Evolutionary conservation across 352 stramenopile genomes (phyloP).

Genomic region (Pilasporangium apinafurcum): DNA sequence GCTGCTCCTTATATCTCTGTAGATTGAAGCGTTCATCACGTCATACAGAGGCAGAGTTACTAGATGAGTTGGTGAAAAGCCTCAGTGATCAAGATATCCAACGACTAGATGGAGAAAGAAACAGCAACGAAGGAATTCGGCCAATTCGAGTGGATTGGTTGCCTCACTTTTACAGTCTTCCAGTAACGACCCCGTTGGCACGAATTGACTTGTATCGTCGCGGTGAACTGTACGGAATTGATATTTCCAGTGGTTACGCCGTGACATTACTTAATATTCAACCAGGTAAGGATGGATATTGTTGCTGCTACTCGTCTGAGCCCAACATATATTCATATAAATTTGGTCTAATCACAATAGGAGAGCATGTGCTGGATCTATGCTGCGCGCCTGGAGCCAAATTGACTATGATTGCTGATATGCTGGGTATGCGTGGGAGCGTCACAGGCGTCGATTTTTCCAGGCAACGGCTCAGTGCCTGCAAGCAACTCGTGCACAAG

Average conservation of each 20-base stretch:
- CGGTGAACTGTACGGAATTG: slow-evolving; percentile 75
- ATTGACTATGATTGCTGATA: slow-evolving; percentile 88
- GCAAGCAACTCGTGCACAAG: slow-evolving; percentile 89
- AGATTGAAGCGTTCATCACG: slow-evolving; percentile 17
- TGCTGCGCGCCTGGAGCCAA: slow-evolving; percentile 93
- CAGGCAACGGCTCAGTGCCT: slow-evolving; percentile 70
- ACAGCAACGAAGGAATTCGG: background rate
- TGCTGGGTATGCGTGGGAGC: slow-evolving; percentile 47
- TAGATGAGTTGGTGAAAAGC: background rate
- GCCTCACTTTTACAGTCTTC: slow-evolving; percentile 58
- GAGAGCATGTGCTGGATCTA: slow-evolving; percentile 89
- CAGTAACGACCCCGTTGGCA: slow-evolving; percentile 32
- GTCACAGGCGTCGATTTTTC: slow-evolving; percentile 88
- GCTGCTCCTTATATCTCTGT: background rate
- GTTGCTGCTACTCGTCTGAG: background rate
- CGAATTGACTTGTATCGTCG: slow-evolving; percentile 35
- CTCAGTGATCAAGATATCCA: slow-evolving; percentile 4
- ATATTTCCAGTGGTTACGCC: slow-evolving; percentile 72
- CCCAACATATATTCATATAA: background rate
- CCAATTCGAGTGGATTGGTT: slow-evolving; percentile 33
- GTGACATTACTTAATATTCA: slow-evolving; percentile 51
- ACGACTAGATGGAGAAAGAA: background rate
- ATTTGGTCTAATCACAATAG: background rate
- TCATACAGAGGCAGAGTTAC: slow-evolving; percentile 5
- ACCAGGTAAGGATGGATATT: slow-evolving; percentile 19